Evolutionary conservation across 768 basidiomycete genomes (phyloP).

Genomic region (Podaxis pistillaris): DNA sequence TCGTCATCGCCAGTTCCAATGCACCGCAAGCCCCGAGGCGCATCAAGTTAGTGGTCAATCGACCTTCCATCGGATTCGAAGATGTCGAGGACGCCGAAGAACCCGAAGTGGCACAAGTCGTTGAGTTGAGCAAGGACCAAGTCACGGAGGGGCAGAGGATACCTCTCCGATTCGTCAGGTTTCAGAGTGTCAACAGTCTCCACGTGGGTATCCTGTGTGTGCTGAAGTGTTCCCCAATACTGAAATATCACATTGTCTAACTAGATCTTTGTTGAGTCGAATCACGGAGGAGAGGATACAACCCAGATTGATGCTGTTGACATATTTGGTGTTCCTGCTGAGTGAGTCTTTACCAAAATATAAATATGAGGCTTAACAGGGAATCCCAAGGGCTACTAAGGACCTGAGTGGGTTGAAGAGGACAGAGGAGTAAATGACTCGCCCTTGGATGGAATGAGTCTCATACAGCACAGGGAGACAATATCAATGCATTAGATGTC

Average conservation of each 20-base stretch:
- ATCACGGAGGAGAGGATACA: slow-evolving; percentile 58
- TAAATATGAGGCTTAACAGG: neutral
- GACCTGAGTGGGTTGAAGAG: slow-evolving; percentile 10
- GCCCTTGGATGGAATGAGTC: too few relatives aligned
- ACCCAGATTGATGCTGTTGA: slow-evolving; percentile 71
- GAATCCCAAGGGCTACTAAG: slow-evolving; percentile 1
- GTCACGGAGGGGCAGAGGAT: slow-evolving; percentile 46
- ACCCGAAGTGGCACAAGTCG: slow-evolving; percentile 51
- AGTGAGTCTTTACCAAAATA: slow-evolving; percentile 32
- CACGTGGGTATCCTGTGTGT: slow-evolving; percentile 38
- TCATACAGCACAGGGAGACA: too few relatives aligned
- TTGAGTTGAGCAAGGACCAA: slow-evolving; percentile 51
- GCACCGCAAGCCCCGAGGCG: slow-evolving; percentile 50
- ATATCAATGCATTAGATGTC: too few relatives aligned
- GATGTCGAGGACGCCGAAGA: slow-evolving; percentile 58
- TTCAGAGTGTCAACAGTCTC: slow-evolving; percentile 65
- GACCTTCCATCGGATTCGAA: slow-evolving; percentile 58
- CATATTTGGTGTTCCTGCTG: slow-evolving; percentile 55
- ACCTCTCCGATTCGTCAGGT: slow-evolving; percentile 61
- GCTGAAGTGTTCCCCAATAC: slow-evolving; percentile 18
- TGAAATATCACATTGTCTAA: slow-evolving; percentile 5
- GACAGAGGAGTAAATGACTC: neutral
- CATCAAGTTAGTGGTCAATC: slow-evolving; percentile 65
- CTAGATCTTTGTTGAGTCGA: slow-evolving; percentile 59
- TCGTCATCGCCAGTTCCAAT: slow-evolving; percentile 45